phyloP scores from a whole-genome alignment of 495 filamentous ascomycete genomes.

The Trichoderma gamsii region DNA sequence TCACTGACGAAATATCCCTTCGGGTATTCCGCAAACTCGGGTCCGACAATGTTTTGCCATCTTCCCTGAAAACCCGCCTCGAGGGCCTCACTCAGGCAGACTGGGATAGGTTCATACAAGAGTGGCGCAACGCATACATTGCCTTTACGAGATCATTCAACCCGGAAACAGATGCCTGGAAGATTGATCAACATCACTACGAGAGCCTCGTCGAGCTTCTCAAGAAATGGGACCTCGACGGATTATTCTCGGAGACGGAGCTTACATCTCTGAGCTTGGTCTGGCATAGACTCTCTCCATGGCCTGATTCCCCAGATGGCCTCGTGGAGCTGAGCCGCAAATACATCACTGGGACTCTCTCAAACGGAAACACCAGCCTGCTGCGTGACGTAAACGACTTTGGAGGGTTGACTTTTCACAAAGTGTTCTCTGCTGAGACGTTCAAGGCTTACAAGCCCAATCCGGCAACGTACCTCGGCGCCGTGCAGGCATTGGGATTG shows the following conservation, averaged over 20 bases:
- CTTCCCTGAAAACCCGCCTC: constrained; percentile 44
- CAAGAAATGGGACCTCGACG: constrained; percentile 43
- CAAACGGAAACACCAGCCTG: constrained; percentile 66
- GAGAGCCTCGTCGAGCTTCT: constrained; percentile 55
- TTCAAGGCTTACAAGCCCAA: constrained; percentile 77
- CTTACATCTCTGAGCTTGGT: constrained; percentile 48
- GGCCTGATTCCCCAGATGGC: constrained; percentile 57
- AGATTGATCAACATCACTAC: constrained; percentile 64
- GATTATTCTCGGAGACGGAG: constrained; percentile 55
- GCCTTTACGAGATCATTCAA: constrained; percentile 52
- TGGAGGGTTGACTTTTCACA: constrained; percentile 55
- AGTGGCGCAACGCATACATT: constrained; percentile 62
- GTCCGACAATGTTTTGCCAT: constrained; percentile 25
- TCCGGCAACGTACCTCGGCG: constrained; percentile 60
- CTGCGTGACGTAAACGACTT: constrained; percentile 55
- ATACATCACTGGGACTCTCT: constrained; percentile 59
- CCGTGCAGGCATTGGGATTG: constrained; percentile 51
- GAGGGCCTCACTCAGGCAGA: constrained; percentile 45
- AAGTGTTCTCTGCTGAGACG: constrained; percentile 58
- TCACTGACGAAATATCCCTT: constrained; percentile 49
- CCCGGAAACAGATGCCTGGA: constrained; percentile 41
- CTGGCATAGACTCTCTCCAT: constrained; percentile 69
- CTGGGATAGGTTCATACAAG: constrained; percentile 57
- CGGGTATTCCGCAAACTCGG: constrained; percentile 37
- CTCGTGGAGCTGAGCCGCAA: constrained; percentile 47